A percentile compares a stretch with the other conserved stretches of the same genome.
These are phyloP conservation scores for Prillingera fragicola DNA, from an alignment of 1,284 basidiomycete species.

Conservation along the genomic window DNA sequence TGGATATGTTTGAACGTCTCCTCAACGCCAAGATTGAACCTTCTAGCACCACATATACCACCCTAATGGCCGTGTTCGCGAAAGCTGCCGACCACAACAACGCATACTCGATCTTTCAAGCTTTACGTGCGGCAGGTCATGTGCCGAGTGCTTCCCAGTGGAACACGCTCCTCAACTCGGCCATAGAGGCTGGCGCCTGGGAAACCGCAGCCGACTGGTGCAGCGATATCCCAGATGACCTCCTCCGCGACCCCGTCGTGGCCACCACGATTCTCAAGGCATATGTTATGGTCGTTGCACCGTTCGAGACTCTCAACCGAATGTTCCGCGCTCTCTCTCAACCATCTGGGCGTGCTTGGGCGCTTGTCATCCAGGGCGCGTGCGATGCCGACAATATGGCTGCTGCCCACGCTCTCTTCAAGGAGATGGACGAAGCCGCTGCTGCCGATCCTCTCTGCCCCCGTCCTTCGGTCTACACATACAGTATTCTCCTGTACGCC, in stretches of 20 bases:
- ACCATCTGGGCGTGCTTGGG: conserved; percentile 66
- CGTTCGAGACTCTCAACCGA: conserved; percentile 61
- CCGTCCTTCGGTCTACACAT: conserved; percentile 54
- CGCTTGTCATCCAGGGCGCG: conserved; percentile 74
- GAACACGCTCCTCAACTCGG: conserved; percentile 71
- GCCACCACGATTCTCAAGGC: conserved; percentile 81
- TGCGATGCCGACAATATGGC: conserved; percentile 68
- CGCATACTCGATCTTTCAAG: conserved; percentile 63
- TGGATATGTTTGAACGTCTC: conserved; percentile 62
- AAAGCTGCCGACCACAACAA: conserved; percentile 60
- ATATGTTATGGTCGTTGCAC: conserved; percentile 72
- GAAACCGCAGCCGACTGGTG: conserved; percentile 24
- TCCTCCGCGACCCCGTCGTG: conserved; percentile 52
- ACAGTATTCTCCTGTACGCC: conserved; percentile 80
- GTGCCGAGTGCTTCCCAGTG: conserved; percentile 62
- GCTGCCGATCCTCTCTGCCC: conserved; percentile 34
- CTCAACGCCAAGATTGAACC: conserved; percentile 53
- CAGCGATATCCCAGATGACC: conserved; percentile 19
- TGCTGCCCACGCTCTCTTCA: conserved; percentile 63
- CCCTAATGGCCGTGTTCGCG: conserved; percentile 63
- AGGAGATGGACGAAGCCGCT: conserved; percentile 56
- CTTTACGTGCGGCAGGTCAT: conserved; percentile 51
- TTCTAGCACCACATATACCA: conserved; percentile 59
- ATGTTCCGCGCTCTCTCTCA: conserved; percentile 58
- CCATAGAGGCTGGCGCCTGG: conserved; percentile 73